Evolutionary conservation across 2,329 filamentous ascomycete species (phyloP).

Genomic region (Curvularia sp.): DNA sequence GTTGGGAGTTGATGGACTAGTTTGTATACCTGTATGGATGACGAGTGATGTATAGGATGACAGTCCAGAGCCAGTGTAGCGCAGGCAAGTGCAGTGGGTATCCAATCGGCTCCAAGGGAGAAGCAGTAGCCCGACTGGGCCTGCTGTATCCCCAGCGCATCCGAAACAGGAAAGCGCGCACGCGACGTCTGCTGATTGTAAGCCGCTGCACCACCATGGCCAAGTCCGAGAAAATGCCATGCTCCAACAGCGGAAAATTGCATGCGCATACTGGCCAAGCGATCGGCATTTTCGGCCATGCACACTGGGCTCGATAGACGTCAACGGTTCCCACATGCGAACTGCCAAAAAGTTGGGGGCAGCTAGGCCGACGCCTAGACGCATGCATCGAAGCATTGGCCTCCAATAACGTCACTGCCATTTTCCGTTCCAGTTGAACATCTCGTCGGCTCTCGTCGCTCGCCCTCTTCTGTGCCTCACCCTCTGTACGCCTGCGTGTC

Average conservation of each 20-base stretch:
- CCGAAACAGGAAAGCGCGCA: constrained; percentile 19
- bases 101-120: constrained; percentile 10
- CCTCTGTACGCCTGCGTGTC: constrained; percentile 6
- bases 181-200: constrained; percentile 9
- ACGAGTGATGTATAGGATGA: constrained; percentile 4
- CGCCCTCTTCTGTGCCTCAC: constrained; percentile 4
- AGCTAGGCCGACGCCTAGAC: constrained; percentile 4
- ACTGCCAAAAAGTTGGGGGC: constrained; percentile 11
- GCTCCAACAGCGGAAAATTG: background rate
- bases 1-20: background rate
- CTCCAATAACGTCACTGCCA: constrained; percentile 17
- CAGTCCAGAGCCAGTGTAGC: background rate
- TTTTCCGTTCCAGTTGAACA: constrained; percentile 7
- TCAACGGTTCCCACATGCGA: constrained; percentile 12
- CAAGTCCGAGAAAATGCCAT: background rate
- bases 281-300: background rate
- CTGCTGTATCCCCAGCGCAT: background rate
- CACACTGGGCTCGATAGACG: background rate
- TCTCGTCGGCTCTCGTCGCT: constrained; percentile 10
- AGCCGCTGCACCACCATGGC: background rate
- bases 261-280: background rate
- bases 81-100: background rate
- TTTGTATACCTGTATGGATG: background rate
- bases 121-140: constrained; percentile 2
- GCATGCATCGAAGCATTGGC: constrained; percentile 10